Evolutionary conservation across 305 asterid species (phyloP).

Genomic region (Stenogyne calaminthoides): DNA sequence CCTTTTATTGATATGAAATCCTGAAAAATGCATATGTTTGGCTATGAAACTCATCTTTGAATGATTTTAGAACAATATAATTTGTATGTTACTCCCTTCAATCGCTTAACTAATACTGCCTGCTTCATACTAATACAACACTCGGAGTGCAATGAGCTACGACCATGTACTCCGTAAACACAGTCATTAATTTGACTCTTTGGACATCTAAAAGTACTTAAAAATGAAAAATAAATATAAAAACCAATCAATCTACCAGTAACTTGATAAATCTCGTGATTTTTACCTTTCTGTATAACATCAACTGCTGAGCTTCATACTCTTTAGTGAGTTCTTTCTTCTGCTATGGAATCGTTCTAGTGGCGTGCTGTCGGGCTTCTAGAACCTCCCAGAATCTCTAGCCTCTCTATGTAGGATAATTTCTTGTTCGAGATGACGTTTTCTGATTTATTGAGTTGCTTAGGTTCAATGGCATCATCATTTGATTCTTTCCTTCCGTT

Average conservation of each 20-base stretch:
- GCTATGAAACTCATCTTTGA: constrained; percentile 8
- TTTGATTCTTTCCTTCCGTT: constrained; percentile 40
- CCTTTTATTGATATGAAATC: neutral
- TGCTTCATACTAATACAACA: constrained; percentile 23
- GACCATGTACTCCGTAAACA: constrained; percentile 14
- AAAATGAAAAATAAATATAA: neutral
- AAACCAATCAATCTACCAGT: constrained; percentile 28
- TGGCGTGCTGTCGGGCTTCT: constrained; percentile 77
- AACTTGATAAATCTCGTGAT: constrained; percentile 24
- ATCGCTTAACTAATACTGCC: constrained; percentile 7
- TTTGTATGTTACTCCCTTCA: constrained; percentile 5
- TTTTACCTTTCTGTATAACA: constrained; percentile 28
- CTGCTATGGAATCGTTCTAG: constrained; percentile 23
- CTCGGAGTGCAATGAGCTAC: constrained; percentile 3
- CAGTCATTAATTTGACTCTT: constrained; percentile 30
- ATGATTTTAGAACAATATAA: constrained; percentile 4
- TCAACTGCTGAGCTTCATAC: constrained; percentile 7
- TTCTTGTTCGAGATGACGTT: constrained; percentile 46
- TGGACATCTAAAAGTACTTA: constrained; percentile 32
- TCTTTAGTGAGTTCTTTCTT: constrained; percentile 7
- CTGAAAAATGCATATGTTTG: neutral
- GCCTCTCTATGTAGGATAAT: constrained; percentile 53
- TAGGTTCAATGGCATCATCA: constrained; percentile 29
- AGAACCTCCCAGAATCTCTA: constrained; percentile 53
- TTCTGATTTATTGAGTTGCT: constrained; percentile 39